A percentile compares a stretch with the other conserved stretches of the same genome.
Conservation (phyloP, 2,329 filamentous ascomycete species). For the Beauveria sp. region DNA sequence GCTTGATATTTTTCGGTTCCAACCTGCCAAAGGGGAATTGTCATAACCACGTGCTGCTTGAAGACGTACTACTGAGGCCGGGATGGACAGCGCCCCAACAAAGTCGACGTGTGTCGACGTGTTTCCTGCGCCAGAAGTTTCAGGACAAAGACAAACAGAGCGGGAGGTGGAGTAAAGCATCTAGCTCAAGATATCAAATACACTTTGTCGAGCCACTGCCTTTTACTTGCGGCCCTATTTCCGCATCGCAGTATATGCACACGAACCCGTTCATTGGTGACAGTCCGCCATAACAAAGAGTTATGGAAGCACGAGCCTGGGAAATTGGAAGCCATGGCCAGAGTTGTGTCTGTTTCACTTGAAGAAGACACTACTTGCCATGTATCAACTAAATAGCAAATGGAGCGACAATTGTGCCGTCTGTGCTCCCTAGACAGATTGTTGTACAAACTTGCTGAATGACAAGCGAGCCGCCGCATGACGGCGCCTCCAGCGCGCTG, state of each 20-base stretch:
- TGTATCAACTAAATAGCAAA: not conserved
- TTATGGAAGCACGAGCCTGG: not conserved
- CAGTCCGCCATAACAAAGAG: not conserved
- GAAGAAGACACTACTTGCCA: not conserved
- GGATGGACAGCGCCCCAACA: too few relatives aligned
- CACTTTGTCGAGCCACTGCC: not conserved
- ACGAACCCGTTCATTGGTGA: not conserved
- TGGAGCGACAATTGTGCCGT: not conserved
- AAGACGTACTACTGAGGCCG: not conserved
- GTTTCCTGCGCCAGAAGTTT: too few relatives aligned
- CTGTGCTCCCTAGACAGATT: not conserved
- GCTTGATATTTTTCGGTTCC: not conserved
- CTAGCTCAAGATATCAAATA: too few relatives aligned
- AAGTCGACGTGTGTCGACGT: not conserved
- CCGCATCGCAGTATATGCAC: not conserved
- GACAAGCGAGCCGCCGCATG: slow-evolving; percentile 6
- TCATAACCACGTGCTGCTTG: not conserved
- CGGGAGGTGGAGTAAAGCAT: too few relatives aligned
- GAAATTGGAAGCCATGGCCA: not conserved
- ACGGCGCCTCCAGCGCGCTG: slow-evolving; percentile 1
- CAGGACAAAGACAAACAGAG: too few relatives aligned
- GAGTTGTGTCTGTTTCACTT: not conserved
- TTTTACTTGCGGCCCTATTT: not conserved
- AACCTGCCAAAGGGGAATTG: not conserved
- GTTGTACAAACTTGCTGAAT: not conserved